These are phyloP conservation scores for Phyllosticta citribraziliensis DNA, from an alignment of 2,329 filamentous ascomycete species.

Conservation along the genomic window DNA sequence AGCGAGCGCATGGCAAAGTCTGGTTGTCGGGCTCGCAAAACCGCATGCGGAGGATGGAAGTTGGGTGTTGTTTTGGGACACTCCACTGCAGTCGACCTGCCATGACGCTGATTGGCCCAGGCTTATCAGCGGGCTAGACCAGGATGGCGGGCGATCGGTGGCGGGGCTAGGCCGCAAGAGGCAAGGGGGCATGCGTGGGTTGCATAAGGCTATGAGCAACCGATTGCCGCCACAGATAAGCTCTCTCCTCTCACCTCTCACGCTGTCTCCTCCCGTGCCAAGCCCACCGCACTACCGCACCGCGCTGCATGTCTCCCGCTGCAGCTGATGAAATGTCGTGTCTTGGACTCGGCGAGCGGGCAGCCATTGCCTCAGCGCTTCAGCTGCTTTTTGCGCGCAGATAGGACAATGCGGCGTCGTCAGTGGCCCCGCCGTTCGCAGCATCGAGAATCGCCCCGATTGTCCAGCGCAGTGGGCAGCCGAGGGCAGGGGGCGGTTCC, in stretches of 20 bases:
- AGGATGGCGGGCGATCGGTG: not conserved
- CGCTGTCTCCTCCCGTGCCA: no score
- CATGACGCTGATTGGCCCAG: not conserved
- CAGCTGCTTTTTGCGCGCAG: not conserved
- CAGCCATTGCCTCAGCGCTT: not conserved
- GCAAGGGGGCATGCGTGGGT: slow-evolving; percentile 5
- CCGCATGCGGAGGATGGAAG: not conserved
- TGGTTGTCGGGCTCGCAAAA: not conserved
- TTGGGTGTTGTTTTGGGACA: not conserved
- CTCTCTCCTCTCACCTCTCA: not conserved
- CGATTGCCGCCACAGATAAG: slow-evolving; percentile 7
- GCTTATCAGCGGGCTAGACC: not conserved
- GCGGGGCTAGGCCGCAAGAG: not conserved
- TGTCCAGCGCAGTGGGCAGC: not conserved
- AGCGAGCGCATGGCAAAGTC: not conserved
- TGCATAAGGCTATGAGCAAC: slow-evolving; percentile 11
- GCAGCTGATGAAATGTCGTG: not conserved
- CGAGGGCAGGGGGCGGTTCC: not conserved
- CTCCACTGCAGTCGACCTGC: not conserved
- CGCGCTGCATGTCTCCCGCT: not conserved
- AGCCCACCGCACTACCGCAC: no score
- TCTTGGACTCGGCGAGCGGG: not conserved
- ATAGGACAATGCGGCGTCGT: not conserved
- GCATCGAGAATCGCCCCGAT: not conserved
- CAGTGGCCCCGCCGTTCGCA: not conserved